phyloP scores from a whole-genome alignment of 495 filamentous ascomycete genomes.

The Podospora pseudopauciseta region DNA sequence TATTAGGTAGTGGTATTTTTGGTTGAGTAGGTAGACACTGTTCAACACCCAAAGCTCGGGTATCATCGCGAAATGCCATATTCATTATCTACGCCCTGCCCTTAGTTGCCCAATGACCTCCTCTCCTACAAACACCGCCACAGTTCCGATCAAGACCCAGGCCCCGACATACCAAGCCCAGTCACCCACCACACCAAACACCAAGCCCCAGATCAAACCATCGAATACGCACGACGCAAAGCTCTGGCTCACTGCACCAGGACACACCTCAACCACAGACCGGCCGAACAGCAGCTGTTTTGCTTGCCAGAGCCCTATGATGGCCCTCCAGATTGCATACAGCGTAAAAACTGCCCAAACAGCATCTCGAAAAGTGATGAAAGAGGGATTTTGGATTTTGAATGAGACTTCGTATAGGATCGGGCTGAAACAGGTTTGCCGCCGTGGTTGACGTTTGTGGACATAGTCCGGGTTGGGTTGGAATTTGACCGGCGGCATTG shows the following conservation, averaged over 20 bases:
- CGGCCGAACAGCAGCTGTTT: background rate
- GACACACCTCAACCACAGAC: background rate
- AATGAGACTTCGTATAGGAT: constrained; percentile 2
- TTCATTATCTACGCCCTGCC: background rate
- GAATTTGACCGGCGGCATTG: background rate
- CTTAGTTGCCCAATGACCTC: background rate
- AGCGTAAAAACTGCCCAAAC: background rate
- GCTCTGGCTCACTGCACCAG: background rate
- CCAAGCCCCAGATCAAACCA: background rate
- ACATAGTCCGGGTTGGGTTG: background rate
- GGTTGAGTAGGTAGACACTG: too few species aligned
- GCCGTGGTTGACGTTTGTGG: background rate
- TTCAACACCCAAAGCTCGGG: too few species aligned
- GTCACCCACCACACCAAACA: background rate
- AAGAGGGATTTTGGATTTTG: background rate
- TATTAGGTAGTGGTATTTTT: too few species aligned
- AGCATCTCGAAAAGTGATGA: background rate
- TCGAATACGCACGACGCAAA: background rate
- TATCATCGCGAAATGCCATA: background rate
- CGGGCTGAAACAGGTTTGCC: constrained; percentile 1
- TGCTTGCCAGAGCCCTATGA: background rate
- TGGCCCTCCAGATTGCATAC: background rate
- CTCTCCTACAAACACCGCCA: constrained; percentile 3
- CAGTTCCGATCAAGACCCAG: background rate
- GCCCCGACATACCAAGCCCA: background rate